Conservation (phyloP, 352 stramenopile species). For the Globisporangium rhizosaccharum region DNA sequence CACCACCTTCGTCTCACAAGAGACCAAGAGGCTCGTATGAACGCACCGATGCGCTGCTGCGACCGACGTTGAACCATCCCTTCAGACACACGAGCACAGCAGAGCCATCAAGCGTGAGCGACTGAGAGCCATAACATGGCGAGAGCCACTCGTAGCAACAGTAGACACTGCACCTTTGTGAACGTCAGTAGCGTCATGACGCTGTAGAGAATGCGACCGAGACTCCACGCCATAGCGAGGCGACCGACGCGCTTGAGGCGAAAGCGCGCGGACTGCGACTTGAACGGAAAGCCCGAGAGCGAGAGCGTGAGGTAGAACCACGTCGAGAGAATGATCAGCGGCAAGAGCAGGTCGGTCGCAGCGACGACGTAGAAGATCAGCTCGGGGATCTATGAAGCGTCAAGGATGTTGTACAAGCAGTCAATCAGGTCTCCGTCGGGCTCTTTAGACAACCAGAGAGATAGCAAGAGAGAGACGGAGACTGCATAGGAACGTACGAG, state of each 20-base stretch:
- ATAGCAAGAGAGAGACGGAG: too few relatives aligned
- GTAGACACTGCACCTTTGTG: constrained; percentile 43
- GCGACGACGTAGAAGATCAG: constrained; percentile 82
- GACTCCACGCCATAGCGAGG: constrained; percentile 78
- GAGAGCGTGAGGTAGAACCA: constrained; percentile 88
- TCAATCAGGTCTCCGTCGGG: too few relatives aligned
- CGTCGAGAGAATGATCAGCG: constrained; percentile 85
- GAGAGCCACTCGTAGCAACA: not conserved
- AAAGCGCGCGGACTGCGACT: constrained; percentile 50
- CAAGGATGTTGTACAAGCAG: too few relatives aligned
- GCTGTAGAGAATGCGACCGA: constrained; percentile 83
- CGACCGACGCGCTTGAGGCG: constrained; percentile 53
- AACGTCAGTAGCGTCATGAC: constrained; percentile 87
- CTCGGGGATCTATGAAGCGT: constrained; percentile 44
- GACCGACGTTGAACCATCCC: constrained; percentile 83
- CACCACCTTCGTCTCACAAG: not conserved
- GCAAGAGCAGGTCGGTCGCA: constrained; percentile 82
- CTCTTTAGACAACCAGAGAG: too few relatives aligned
- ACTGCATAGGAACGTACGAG: constrained; percentile 27
- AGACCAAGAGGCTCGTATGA: not conserved
- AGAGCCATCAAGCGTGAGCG: not conserved
- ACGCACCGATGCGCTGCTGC: constrained; percentile 57
- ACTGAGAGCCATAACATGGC: not conserved
- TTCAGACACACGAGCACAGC: constrained; percentile 13
- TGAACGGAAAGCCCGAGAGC: constrained; percentile 86